Evolutionary conservation across 73 alveolate genomes (phyloP).

Genomic region (Stentor roeselii): DNA sequence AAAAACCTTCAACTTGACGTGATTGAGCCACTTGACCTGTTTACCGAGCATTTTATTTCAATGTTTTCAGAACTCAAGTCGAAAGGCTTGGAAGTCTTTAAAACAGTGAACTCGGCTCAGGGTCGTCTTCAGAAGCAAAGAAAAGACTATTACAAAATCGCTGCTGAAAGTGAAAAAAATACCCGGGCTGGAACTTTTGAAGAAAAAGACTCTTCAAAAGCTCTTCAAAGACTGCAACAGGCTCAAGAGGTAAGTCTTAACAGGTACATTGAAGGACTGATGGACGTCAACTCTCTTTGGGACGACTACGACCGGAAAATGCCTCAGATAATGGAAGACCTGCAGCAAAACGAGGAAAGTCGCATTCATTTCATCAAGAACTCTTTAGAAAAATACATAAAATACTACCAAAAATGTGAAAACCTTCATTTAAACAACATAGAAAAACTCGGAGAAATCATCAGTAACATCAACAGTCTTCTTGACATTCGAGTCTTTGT

Average conservation of each 20-base stretch:
- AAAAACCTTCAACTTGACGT: background rate
- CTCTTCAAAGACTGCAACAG: background rate
- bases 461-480: background rate
- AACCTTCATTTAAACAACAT: background rate
- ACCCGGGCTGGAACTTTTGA: background rate
- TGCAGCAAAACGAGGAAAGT: constrained; percentile 23
- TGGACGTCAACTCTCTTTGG: background rate
- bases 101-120: background rate
- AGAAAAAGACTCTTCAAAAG: background rate
- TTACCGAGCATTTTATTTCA: constrained; percentile 19
- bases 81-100: background rate
- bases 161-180: background rate
- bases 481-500: constrained; percentile 14
- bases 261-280: background rate
- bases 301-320: background rate
- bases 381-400: background rate
- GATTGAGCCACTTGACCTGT: constrained; percentile 28
- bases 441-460: background rate
- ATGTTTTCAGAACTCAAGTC: background rate
- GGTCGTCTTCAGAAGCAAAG: background rate
- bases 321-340: constrained; percentile 14
- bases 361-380: background rate
- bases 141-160: background rate
- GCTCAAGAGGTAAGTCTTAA: background rate
- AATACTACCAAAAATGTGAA: background rate